A percentile compares a stretch with the other conserved stretches of the same genome.
Conservation (phyloP, 305 asterid genomes). For the Fraxinus platypoda region DNA sequence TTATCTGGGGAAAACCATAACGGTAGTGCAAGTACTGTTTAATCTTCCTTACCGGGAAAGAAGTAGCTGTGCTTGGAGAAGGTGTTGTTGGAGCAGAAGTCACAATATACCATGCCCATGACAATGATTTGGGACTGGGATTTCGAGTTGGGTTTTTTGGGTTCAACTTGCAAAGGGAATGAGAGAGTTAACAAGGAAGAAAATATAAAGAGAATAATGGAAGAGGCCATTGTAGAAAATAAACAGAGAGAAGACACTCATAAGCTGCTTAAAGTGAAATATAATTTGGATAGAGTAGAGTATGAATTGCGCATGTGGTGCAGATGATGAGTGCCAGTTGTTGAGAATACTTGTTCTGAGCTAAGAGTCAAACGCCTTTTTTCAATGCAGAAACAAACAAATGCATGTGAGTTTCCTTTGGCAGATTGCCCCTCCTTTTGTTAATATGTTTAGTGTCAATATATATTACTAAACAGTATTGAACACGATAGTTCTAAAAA, state of each 20-base stretch:
- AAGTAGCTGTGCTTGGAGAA: conserved; percentile 93
- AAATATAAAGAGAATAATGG: conserved; percentile 20
- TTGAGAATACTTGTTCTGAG: conserved; percentile 23
- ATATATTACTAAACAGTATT: background rate
- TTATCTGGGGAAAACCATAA: too few species aligned
- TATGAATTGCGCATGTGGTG: conserved; percentile 15
- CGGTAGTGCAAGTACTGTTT: background rate
- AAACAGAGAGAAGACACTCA: conserved; percentile 12
- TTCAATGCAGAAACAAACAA: conserved; percentile 48
- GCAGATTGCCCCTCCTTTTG: conserved; percentile 28
- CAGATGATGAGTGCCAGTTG: conserved; percentile 35
- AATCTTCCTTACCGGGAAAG: conserved; percentile 61
- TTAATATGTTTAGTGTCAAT: too few species aligned
- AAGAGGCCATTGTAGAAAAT: conserved; percentile 21
- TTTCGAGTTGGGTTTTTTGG: conserved; percentile 30
- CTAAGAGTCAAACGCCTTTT: conserved; percentile 40
- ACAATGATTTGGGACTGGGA: conserved; percentile 85
- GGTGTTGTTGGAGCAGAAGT: conserved; percentile 82
- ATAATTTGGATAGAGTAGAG: conserved; percentile 8
- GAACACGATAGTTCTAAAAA: too few species aligned
- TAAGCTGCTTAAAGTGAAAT: conserved; percentile 2
- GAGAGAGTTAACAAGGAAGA: conserved; percentile 28
- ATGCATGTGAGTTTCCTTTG: conserved; percentile 76
- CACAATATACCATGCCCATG: conserved; percentile 93
- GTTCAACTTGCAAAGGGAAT: conserved; percentile 35